phyloP scores from a whole-genome alignment of 2,329 filamentous ascomycete genomes.

The Ascochyta fabae region DNA sequence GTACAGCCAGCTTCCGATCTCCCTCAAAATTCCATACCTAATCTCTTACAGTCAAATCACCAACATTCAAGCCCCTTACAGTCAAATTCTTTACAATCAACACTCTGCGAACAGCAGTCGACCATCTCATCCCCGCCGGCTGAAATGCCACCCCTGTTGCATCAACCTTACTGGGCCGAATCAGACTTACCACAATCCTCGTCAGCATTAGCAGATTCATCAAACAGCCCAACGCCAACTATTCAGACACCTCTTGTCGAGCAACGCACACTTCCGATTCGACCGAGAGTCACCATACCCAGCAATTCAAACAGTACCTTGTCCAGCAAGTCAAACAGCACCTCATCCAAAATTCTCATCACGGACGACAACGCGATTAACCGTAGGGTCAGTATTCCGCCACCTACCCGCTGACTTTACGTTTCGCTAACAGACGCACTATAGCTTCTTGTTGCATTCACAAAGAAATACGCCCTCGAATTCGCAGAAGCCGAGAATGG shows the following conservation, averaged over 20 bases:
- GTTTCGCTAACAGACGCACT: conserved; percentile 8
- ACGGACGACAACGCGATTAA: conserved; percentile 52
- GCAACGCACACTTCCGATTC: neutral
- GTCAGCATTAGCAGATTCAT: neutral
- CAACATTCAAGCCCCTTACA: too few species aligned
- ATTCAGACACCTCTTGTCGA: neutral
- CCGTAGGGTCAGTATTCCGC: conserved; percentile 33
- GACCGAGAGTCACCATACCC: neutral
- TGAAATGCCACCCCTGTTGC: conserved; percentile 3
- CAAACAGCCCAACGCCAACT: neutral
- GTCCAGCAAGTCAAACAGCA: neutral
- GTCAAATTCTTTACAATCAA: neutral
- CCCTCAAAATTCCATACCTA: neutral
- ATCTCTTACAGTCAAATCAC: neutral
- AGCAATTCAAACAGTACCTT: neutral
- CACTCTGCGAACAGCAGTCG: neutral
- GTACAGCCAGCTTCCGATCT: conserved; percentile 1
- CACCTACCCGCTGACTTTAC: neutral
- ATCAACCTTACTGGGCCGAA: conserved; percentile 2
- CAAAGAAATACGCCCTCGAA: conserved; percentile 32
- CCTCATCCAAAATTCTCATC: conserved; percentile 36
- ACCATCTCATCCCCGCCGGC: neutral
- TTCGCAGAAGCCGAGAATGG: conserved; percentile 44
- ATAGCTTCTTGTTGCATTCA: conserved; percentile 42
- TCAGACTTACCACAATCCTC: neutral